Conservation (phyloP, 257 asterid species). For the Penstemon davidsonii region DNA sequence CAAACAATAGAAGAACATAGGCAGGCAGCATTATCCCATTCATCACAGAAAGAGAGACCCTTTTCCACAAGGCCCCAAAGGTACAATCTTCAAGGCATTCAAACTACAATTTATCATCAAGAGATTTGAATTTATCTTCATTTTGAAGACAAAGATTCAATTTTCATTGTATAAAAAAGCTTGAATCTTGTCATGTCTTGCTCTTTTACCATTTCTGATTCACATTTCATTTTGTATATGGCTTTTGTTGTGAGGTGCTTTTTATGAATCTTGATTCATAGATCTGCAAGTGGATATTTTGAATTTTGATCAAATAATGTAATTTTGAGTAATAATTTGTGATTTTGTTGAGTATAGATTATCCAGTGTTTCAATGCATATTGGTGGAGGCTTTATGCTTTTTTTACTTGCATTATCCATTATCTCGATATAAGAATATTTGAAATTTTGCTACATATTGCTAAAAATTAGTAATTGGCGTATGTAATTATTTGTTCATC, state of each 20-base stretch:
- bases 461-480: not conserved
- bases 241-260: slow-evolving; percentile 19
- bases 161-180: slow-evolving; percentile 7
- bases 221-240: not conserved
- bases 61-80: slow-evolving; percentile 35
- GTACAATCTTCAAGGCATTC: slow-evolving; percentile 29
- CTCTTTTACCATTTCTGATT: not conserved
- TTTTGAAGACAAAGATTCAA: slow-evolving; percentile 20
- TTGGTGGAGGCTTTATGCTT: slow-evolving; percentile 17
- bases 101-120: not conserved
- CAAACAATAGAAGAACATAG: not conserved
- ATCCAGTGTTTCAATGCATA: not conserved
- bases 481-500: not conserved
- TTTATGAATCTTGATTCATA: slow-evolving; percentile 18
- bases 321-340: slow-evolving; percentile 10
- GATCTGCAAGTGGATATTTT: slow-evolving; percentile 33
- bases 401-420: not conserved
- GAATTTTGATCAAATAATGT: slow-evolving; percentile 21
- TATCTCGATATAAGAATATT: not conserved
- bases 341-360: not conserved
- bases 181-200: slow-evolving; percentile 24
- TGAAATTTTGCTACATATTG: not conserved
- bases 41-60: slow-evolving; percentile 5
- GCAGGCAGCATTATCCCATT: slow-evolving; percentile 2
- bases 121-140: slow-evolving; percentile 13